These are phyloP conservation scores for Myxozyma monticola DNA, from an alignment of 805 yeast genomes.

Conservation along the genomic window DNA sequence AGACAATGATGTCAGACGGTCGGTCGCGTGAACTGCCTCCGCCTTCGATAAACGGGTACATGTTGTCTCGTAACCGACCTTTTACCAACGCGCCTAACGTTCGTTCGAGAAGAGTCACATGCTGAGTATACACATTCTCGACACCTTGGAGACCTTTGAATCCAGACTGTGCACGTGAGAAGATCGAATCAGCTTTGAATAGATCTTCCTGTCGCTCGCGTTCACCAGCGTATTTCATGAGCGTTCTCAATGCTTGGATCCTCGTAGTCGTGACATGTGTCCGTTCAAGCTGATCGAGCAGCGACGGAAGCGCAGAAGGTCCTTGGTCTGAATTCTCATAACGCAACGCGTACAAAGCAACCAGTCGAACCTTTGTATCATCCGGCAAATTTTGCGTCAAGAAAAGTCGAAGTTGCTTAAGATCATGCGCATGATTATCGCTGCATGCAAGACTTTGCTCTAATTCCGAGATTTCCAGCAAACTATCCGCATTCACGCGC, in stretches of 20 bases:
- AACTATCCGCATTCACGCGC: conserved; percentile 56
- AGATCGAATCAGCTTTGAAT: conserved; percentile 42
- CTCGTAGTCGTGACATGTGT: conserved; percentile 37
- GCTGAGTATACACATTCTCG: conserved; percentile 79
- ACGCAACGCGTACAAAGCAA: conserved; percentile 71
- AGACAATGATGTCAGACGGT: conserved; percentile 43
- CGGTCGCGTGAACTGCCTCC: conserved; percentile 38
- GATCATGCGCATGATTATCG: conserved; percentile 58
- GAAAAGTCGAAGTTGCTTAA: conserved; percentile 55
- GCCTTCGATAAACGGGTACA: conserved; percentile 50
- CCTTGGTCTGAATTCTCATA: conserved; percentile 53
- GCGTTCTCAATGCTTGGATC: conserved; percentile 47
- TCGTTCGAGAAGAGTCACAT: conserved; percentile 67
- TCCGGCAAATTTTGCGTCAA: conserved; percentile 46
- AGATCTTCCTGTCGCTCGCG: conserved; percentile 47
- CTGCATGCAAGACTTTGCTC: conserved; percentile 82
- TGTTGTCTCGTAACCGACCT: conserved; percentile 43
- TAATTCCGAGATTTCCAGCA: conserved; percentile 85
- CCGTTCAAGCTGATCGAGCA: conserved; percentile 39
- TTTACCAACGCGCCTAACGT: conserved; percentile 46
- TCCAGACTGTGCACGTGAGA: conserved; percentile 46
- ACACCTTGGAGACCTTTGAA: conserved; percentile 48
- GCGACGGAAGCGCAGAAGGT: conserved; percentile 39
- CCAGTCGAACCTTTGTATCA: conserved; percentile 65
- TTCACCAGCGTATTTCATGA: conserved; percentile 49